Base-by-base conservation (phyloP, 805 yeast species). In the Clavispora phyllophila region DNA sequence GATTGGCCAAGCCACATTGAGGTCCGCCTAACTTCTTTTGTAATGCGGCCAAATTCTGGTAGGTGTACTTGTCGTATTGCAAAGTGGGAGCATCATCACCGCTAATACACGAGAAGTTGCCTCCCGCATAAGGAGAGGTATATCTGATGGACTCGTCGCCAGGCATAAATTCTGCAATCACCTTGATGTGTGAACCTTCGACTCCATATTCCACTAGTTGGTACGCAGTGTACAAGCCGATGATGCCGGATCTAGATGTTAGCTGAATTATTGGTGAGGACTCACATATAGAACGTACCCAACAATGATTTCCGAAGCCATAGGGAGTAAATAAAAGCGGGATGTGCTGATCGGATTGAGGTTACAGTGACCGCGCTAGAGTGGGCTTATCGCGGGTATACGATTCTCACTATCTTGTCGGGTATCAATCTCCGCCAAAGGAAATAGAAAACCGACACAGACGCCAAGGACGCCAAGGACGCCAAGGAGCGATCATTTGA, bases 171-270 rank as follows among this genome's bases (percentile, higher is more conserved):
- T 83, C 77, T 7, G 87, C 91, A 15, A 82, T 51, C 2, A 86
- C 73, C 4, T 77, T 69, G 47, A 87, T 74, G 5, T 74, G 62
- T 1, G 56, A 42, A 1, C 75, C 68, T 0, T 56, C 43, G 9
- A 72, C 62, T 2, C 69, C 67, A 12, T 68, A 61, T 20, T 71
- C 68, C 26, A 78, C 48, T 13, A 90, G 65, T 37, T 85, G 81
- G 48, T 83, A 77, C 0, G 89, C 89, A 1, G 97, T 84, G 62
- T 91, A 93, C 57, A 93, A 88, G 1, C 96, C 97, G 23, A 51
- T 49, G 28, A 51, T 42, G 10, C 55, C 55, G 20, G 51, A 49
- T 8, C 55, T 49, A 27, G 8, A 19, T 5, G 47, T 50, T 44
- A 48, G 52, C 39, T 4, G 36, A 18, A 6, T 9, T 5, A 12